These are phyloP conservation scores for Endotrypanum monterogeii DNA, from an alignment of 208 protist genomes.

Conservation along the genomic window DNA sequence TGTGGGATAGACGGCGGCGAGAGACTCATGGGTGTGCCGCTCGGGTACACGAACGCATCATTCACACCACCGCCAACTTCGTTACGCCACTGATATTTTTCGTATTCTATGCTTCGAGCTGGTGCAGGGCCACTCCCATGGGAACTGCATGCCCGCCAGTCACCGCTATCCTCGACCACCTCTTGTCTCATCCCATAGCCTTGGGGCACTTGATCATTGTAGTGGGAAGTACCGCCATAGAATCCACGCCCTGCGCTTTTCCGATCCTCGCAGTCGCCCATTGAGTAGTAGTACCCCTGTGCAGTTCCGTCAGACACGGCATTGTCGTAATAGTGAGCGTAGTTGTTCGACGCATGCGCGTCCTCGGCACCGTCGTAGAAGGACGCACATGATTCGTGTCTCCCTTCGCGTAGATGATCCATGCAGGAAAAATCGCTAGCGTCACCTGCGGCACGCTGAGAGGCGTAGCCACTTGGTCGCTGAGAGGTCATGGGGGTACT, in stretches of 20 bases:
- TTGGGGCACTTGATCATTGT: background rate
- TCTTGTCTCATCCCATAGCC: too few species aligned
- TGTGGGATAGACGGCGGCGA: background rate
- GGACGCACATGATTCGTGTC: constrained; percentile 1
- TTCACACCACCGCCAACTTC: background rate
- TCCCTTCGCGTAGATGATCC: background rate
- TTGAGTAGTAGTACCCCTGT: constrained; percentile 26
- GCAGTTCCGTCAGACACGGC: constrained; percentile 18
- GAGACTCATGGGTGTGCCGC: background rate
- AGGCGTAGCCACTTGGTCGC: background rate
- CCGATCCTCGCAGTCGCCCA: constrained; percentile 5
- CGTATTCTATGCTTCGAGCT: background rate
- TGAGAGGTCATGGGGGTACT: constrained; percentile 1
- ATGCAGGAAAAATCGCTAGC: background rate
- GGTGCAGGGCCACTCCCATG: background rate
- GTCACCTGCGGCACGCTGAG: background rate
- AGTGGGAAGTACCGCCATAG: constrained; percentile 8
- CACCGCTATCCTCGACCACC: background rate
- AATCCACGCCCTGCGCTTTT: constrained; percentile 6
- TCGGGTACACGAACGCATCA: background rate
- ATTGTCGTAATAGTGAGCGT: constrained; percentile 10
- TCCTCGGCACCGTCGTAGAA: constrained; percentile 12
- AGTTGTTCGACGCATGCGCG: background rate
- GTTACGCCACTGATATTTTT: background rate
- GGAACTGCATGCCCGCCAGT: background rate